Percentiles rank a stretch among this genome's conserved stretches.
phyloP scores from a whole-genome alignment of 164 flowering plant species.

The Tinospora cordifolia region DNA sequence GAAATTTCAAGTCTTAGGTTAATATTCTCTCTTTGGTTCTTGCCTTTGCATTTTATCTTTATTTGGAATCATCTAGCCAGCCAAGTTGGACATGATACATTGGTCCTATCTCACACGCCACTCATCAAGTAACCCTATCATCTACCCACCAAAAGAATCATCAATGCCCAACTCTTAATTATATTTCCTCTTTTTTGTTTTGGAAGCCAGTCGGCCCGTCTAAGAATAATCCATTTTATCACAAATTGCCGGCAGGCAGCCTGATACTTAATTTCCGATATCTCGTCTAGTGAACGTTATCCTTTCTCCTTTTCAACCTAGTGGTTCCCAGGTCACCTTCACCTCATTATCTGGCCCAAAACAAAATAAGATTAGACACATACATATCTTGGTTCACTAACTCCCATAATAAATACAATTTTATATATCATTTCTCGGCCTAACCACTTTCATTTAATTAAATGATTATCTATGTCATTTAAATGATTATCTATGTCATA shows the following conservation, averaged over 20 bases:
- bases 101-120: conserved; percentile 12
- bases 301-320: background rate
- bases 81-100: background rate
- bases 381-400: background rate
- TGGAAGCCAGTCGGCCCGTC: background rate
- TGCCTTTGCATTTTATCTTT: too few species aligned
- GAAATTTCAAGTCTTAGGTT: too few species aligned
- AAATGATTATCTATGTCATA: background rate
- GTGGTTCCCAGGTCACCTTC: conserved; percentile 1
- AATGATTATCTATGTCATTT: background rate
- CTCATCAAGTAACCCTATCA: background rate
- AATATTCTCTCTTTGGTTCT: too few species aligned
- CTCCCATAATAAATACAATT: conserved; percentile 1
- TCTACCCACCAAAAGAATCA: too few species aligned
- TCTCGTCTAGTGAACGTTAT: background rate
- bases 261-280: background rate
- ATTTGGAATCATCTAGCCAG: background rate
- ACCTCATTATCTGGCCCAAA: background rate
- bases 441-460: background rate
- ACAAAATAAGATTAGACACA: background rate
- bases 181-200: background rate
- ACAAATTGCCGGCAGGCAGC: background rate
- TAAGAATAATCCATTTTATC: background rate
- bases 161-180: too few species aligned
- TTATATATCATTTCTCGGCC: background rate